phyloP scores from a whole-genome alignment of 495 filamentous ascomycete genomes.

The Amphirosellinia nigrospora region DNA sequence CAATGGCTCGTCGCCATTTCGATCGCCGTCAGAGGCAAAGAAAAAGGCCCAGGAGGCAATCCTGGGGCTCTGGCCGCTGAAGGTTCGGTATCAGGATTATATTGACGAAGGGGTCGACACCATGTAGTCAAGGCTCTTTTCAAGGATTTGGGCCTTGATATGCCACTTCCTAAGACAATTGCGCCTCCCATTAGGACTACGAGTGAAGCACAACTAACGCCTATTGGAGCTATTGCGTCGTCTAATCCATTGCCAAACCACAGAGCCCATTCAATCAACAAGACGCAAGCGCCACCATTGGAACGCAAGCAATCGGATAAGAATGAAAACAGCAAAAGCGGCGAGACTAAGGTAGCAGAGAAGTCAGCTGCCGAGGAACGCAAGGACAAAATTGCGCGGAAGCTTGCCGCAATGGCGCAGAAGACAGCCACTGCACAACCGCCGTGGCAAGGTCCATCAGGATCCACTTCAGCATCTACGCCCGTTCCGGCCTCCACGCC shows the following conservation, averaged over 20 bases:
- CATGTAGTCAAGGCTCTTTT: conserved; percentile 67
- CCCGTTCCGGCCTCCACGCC: not conserved
- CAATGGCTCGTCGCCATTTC: conserved; percentile 26
- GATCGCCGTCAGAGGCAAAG: conserved; percentile 55
- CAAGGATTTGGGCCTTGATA: conserved; percentile 64
- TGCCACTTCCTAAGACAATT: conserved; percentile 41
- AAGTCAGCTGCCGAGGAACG: conserved; percentile 66
- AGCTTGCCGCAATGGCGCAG: conserved; percentile 65
- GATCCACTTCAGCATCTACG: not conserved
- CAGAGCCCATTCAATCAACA: conserved; percentile 2
- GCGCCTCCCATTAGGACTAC: conserved; percentile 11
- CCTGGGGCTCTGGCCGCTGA: conserved; percentile 64
- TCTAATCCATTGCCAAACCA: conserved; percentile 20
- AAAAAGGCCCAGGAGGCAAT: conserved; percentile 74
- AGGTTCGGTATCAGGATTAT: conserved; percentile 71
- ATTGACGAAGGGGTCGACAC: conserved; percentile 75
- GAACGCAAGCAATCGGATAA: conserved; percentile 1
- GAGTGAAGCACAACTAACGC: conserved; percentile 2
- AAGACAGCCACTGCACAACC: conserved; percentile 40
- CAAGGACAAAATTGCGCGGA: conserved; percentile 76
- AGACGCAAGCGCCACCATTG: not conserved
- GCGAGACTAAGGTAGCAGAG: conserved; percentile 32
- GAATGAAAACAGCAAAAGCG: conserved; percentile 19
- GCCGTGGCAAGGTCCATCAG: conserved; percentile 12
- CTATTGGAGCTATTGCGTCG: not conserved